Base-by-base conservation (phyloP, 257 asterid species). In the Nicotiana tabacum region DNA sequence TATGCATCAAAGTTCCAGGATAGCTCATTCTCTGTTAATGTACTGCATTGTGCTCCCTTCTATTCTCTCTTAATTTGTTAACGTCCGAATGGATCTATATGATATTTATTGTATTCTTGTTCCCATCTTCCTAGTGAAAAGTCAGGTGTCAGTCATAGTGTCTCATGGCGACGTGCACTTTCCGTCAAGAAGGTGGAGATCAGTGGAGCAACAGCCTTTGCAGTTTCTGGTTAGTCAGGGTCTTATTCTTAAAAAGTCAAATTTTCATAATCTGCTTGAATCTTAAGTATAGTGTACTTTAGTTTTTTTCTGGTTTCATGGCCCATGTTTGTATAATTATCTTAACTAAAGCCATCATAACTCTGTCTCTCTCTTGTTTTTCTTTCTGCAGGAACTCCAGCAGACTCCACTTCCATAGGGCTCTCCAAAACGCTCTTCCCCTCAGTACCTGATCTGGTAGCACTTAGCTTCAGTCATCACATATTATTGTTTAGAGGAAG, bases 71-170 rank as follows among this genome's bases (percentile, higher is more conserved):
- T 24, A 24, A 24, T 74, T 13, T 29, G 24, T 74, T 24, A 12
- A 74, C 6, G n/a, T 74, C 62, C 48, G 27, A 74, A 35, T 72
- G 61, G 37, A 21, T 46, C 9, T 12, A 4, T 35, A 35, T 79
- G 21, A 66, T 81, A 29, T 39, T 66, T 66, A 5, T 81, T 57
- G 15, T 35, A 48, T 48, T 48, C 43, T 74, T 74, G 13, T 66
- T 43, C 10, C 55, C 6, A n/a, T 48, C 30, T 32, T 13, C 83
- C 17, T 89, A 96, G 99, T 30, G 99, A 96, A 87, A 89, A 90
- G 81, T 96, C 98, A 27, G 98, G 95, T 77, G 97, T 93, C 83
- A 94, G 99, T 83, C 97, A 96, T 87, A 32, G 94, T 83, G 85
- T 92, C 83, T 92, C 98, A 5, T 90, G 94, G 97, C 80, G 69